These are phyloP conservation scores for Pharus latifolius DNA, from an alignment of 176 grass and related monocot species.

Conservation along the genomic window DNA sequence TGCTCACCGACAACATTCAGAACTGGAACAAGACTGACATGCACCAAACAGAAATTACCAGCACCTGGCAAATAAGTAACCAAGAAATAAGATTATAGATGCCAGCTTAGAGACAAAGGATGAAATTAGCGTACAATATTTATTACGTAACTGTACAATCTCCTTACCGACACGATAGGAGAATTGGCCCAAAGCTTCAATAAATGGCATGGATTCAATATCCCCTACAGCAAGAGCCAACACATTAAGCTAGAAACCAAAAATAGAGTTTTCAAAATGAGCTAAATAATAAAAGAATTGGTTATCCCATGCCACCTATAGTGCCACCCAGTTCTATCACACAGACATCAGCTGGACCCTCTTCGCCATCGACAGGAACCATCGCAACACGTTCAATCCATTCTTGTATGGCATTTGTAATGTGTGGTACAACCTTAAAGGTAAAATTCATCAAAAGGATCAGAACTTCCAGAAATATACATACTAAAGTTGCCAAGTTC, in stretches of 20 bases:
- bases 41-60: conserved; percentile 73
- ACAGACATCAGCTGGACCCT: conserved; percentile 62
- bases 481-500: background rate
- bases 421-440: conserved; percentile 63
- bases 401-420: conserved; percentile 79
- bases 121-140: background rate
- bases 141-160: too few relatives aligned
- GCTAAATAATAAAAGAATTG: background rate
- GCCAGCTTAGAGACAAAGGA: background rate
- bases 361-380: conserved; percentile 67
- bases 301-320: conserved; percentile 44
- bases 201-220: conserved; percentile 84
- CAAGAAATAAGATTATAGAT: conserved; percentile 1
- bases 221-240: conserved; percentile 46
- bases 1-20: conserved; percentile 81
- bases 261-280: background rate
- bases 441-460: background rate
- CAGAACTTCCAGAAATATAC: conserved; percentile 13
- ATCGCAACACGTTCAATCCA: conserved; percentile 57
- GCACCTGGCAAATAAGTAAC: conserved; percentile 38
- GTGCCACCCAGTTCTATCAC: conserved; percentile 66
- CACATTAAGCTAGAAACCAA: conserved; percentile 22
- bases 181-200: conserved; percentile 78
- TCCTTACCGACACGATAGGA: conserved; percentile 67
- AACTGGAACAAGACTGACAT: conserved; percentile 88